Percentiles rank a stretch among this genome's conserved stretches.
Evolutionary conservation across 2,329 filamentous ascomycete species (phyloP).

Genomic region (Colletotrichum kahawae): DNA sequence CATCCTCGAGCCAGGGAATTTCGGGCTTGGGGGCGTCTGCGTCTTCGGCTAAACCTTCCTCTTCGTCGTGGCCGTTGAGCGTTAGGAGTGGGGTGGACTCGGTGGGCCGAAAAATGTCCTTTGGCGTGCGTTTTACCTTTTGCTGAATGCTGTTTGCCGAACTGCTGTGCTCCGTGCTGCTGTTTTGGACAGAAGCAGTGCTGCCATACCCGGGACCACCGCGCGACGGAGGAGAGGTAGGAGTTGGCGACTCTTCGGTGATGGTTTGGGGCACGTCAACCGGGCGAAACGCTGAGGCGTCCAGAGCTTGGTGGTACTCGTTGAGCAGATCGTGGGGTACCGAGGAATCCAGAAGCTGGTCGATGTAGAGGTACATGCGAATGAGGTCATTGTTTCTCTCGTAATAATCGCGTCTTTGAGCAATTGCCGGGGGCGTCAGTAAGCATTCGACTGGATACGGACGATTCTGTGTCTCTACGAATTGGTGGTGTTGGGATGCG

Average conservation of each 20-base stretch:
- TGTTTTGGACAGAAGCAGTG: constrained; percentile 16
- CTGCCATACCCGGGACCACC: constrained; percentile 23
- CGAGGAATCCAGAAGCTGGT: constrained; percentile 86
- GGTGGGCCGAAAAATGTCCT: constrained; percentile 81
- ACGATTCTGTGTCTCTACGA: not conserved
- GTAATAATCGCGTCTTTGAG: constrained; percentile 76
- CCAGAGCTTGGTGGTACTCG: constrained; percentile 75
- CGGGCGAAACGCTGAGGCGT: constrained; percentile 57
- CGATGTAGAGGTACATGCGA: constrained; percentile 93
- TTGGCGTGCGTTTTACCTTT: constrained; percentile 79
- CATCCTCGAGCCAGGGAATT: constrained; percentile 76
- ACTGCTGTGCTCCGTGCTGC: constrained; percentile 19
- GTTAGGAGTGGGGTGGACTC: constrained; percentile 71
- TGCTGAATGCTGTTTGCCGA: constrained; percentile 33
- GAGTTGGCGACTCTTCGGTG: constrained; percentile 64
- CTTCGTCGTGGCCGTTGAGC: constrained; percentile 43
- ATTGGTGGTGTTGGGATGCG: not conserved
- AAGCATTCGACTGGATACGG: not conserved
- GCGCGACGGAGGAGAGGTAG: constrained; percentile 29
- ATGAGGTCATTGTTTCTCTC: constrained; percentile 87
- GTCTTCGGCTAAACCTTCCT: constrained; percentile 39
- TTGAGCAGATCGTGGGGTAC: constrained; percentile 91
- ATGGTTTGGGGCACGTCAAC: constrained; percentile 76
- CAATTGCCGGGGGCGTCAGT: not conserved
- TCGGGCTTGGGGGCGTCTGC: constrained; percentile 51